Evolutionary conservation across 768 basidiomycete species (phyloP), one percentile per base, ranked within the genome.

Genomic region (Amanita phalloides): DNA sequence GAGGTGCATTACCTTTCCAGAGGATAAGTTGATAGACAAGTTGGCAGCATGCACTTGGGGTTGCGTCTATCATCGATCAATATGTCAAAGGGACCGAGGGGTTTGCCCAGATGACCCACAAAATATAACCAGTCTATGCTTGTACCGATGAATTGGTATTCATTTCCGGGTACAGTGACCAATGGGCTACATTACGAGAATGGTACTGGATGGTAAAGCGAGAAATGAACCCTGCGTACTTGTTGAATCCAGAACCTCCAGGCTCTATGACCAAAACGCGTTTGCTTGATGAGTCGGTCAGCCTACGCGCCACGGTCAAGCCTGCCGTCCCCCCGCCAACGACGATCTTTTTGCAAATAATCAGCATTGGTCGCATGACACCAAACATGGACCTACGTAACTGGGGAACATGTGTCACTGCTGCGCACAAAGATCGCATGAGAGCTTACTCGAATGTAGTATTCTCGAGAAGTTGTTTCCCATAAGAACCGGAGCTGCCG

Each of bases 181-280:
- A 61, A 42, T 14, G 59, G 30, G 35, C 65, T 66, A 23, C 4
- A 33, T 23, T 8, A 30, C 3, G 10, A 20, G 10, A 33, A 11
- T 21, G 4, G 10, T 2, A 8, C 11, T 6, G 35, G 23, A 26
- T 17, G 20, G 10, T 9, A 11, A 7, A 20, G 14, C 14, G 9
- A 9, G 6, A 11, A 9, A 10, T 36, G 14, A 35, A 5, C 26
- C 20, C 1, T 23, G 41, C 61, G 33, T 38, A 66, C 63, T 62
- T 58, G 32, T 59, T 54, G 10, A 60, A 36, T 11, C 53, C 53
- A 30, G 53, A 47, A 9, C 60, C 56, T 10, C 71, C 71, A n/a
- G 68, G 68, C 55, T 72, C 71, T 13, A 72, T 54, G 6, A 74
- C 66, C 6, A 72, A 60, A 26, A 72, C 70, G 8, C 63, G 66